Base-by-base conservation (phyloP, 768 basidiomycete species). In the Epithele typhae region DNA sequence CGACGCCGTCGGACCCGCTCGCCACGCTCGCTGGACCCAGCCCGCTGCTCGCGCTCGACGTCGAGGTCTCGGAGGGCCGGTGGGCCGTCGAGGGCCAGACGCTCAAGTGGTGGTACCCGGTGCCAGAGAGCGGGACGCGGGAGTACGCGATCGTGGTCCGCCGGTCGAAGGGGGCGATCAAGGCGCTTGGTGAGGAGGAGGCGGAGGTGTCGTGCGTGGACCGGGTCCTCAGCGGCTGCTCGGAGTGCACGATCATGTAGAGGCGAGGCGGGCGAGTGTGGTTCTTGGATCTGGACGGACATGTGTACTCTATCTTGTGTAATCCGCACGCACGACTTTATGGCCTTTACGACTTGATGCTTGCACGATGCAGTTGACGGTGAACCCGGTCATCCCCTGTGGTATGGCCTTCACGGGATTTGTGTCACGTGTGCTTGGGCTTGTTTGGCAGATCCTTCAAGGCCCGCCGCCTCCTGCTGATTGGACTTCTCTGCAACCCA, bases 31-130 rank as follows among this genome's bases (percentile, higher is more conserved):
- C 35, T 8, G 7, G 8, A n/a, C 8, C 8, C 30, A 19, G 47
- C 5, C 38, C 51, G 22, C 41, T 55, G 30, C 68, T 79, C 47
- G 68, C 70, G 41, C 57, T 77, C 4, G 54, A 66, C 5, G 74
- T 80, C 32, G 53, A 64, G 37, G 67, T 71, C 3, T 73, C 75
- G 0, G 69, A 67, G 8, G 82, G 82, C 0, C 54, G 67, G 15
- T 75, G 70, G 58, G 71, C 69, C 38, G 57, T 78, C 14, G 64
- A 67, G 7, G 76, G 74, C 11, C 77, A 81, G 61, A 67, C 54
- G n/a, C 57, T 84, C 36, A 64, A 62, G 44, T 84, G 60, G 66
- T 54, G 66, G 59, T 65, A 66, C 55, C 50, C 64, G 3, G 59
- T 67, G 3, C 66, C 67, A 8, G 37, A 54, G 5, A 40, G 51